A percentile compares a stretch with the other conserved stretches of the same genome.
Evolutionary conservation across 2,329 filamentous ascomycete genomes (phyloP).

Genomic region (Proliferodiscus dingleyae): DNA sequence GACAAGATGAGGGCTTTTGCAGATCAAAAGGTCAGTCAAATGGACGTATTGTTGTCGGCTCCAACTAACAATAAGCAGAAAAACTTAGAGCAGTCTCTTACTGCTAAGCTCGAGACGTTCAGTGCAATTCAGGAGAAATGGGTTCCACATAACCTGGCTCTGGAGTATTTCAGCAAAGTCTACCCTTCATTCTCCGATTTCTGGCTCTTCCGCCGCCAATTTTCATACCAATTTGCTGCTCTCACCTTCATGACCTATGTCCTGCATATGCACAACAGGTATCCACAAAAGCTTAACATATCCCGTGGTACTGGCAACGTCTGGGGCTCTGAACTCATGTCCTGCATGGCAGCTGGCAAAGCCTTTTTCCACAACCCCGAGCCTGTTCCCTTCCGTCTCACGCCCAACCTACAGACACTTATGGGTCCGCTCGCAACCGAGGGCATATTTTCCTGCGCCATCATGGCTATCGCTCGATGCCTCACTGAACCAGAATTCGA

Average conservation of each 20-base stretch:
- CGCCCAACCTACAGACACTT: conserved; percentile 89
- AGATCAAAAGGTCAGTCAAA: conserved; percentile 44
- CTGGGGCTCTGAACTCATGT: conserved; percentile 93
- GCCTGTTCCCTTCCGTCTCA: conserved; percentile 93
- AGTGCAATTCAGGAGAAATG: conserved; percentile 90
- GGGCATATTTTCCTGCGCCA: conserved; percentile 87
- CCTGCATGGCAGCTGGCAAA: conserved; percentile 77
- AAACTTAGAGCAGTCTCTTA: conserved; percentile 62
- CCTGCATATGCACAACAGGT: conserved; percentile 93
- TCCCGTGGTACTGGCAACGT: conserved; percentile 83
- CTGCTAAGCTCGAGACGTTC: conserved; percentile 84
- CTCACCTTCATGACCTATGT: conserved; percentile 99
- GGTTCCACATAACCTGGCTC: conserved; percentile 75
- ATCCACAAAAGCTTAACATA: conserved; percentile 93
- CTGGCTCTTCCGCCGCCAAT: conserved; percentile 97
- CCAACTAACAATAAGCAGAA: conserved; percentile 46
- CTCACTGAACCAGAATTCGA: conserved; percentile 85
- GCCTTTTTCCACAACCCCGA: conserved; percentile 94
- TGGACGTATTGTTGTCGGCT: not conserved
- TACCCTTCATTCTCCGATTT: conserved; percentile 91
- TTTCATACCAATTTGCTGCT: conserved; percentile 90
- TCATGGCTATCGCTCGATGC: conserved; percentile 95
- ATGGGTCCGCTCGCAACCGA: conserved; percentile 96
- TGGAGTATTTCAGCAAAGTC: conserved; percentile 83
- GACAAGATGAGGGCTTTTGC: conserved; percentile 79